Evolutionary conservation across 306 rosid genomes (phyloP).

Genomic region (Aeschynomene evenia): DNA sequence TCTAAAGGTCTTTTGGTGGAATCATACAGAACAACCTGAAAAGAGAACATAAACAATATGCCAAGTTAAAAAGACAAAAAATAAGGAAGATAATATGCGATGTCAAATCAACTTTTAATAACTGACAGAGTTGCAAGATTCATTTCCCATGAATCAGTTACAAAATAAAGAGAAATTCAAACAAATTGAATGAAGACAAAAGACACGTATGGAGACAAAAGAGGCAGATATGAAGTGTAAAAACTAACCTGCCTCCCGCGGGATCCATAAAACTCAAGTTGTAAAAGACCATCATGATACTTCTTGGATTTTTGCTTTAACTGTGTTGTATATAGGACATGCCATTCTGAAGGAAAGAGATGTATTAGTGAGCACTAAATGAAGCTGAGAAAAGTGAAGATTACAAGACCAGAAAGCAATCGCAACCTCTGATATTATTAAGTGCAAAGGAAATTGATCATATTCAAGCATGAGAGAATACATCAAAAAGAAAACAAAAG

Average conservation of each 20-base stretch:
- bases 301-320: constrained; percentile 64
- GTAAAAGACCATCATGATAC: constrained; percentile 72
- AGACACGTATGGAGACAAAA: not conserved
- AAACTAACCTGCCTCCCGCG: constrained; percentile 61
- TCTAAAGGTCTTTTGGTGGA: constrained; percentile 51
- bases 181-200: constrained; percentile 13
- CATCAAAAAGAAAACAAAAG: not conserved
- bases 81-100: not conserved
- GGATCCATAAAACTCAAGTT: constrained; percentile 49
- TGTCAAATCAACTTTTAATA: not conserved
- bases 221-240: constrained; percentile 3
- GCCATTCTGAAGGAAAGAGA: constrained; percentile 56
- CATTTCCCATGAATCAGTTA: constrained; percentile 6
- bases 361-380: constrained; percentile 18
- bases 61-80: not conserved
- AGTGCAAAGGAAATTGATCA: constrained; percentile 17
- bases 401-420: constrained; percentile 16
- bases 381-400: constrained; percentile 15
- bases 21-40: constrained; percentile 66
- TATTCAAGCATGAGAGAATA: not conserved
- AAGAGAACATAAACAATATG: constrained; percentile 19
- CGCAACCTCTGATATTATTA: not conserved
- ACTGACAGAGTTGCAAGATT: constrained; percentile 3
- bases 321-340: constrained; percentile 63
- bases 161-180: constrained; percentile 20